Conservation (phyloP, 352 stramenopile species). For the Peronospora farinosa region DNA sequence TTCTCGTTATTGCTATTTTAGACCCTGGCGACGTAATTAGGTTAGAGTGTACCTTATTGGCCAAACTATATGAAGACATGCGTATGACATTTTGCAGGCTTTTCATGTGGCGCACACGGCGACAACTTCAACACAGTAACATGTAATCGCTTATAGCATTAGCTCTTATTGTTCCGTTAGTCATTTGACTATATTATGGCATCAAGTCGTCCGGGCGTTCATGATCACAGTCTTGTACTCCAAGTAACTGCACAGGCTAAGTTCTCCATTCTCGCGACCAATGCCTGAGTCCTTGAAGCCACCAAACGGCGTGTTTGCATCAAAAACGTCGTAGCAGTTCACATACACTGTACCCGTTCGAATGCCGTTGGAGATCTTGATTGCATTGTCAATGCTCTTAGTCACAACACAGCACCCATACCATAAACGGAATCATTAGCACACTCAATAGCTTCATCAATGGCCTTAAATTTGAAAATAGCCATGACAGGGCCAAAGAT, state of each 20-base stretch:
- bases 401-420: conserved; percentile 81
- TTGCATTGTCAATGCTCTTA: conserved; percentile 72
- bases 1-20: neutral
- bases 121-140: conserved; percentile 1
- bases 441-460: conserved; percentile 83
- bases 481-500: conserved; percentile 90
- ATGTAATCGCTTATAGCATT: no score
- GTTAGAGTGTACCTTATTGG: no score
- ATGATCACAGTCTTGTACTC: conserved; percentile 77
- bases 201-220: conserved; percentile 46
- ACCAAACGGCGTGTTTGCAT: conserved; percentile 79
- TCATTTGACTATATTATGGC: conserved; percentile 17
- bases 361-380: conserved; percentile 85
- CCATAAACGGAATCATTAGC: conserved; percentile 87
- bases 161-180: conserved; percentile 6
- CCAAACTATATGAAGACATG: no score
- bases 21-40: neutral
- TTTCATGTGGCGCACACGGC: no score
- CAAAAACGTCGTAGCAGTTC: conserved; percentile 89
- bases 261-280: conserved; percentile 73
- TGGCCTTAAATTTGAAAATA: conserved; percentile 85
- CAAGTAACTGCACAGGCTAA: conserved; percentile 68
- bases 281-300: conserved; percentile 85
- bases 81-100: neutral
- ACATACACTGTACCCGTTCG: conserved; percentile 90